A percentile compares a stretch with the other conserved stretches of the same genome.
Conservation (phyloP, 768 basidiomycete species). For the Vararia minispora region DNA sequence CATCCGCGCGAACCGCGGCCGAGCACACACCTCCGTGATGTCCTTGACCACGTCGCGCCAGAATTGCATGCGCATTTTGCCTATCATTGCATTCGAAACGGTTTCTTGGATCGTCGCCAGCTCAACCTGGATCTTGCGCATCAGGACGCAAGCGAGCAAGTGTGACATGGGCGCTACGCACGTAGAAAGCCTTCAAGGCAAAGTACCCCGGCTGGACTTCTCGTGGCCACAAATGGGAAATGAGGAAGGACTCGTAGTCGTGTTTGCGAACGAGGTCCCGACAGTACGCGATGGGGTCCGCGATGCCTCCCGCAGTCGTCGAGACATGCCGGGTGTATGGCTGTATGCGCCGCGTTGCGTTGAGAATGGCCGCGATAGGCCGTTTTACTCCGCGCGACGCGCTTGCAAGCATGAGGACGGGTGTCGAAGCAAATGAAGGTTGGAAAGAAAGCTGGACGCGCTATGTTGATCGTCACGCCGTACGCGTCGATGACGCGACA, state of each 20-base stretch:
- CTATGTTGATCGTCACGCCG: too few relatives aligned
- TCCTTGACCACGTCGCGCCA: conserved; percentile 74
- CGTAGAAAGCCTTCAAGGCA: conserved; percentile 76
- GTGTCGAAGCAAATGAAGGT: too few relatives aligned
- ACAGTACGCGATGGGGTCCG: conserved; percentile 53
- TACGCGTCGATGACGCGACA: too few relatives aligned
- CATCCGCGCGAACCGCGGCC: background rate
- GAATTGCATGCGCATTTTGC: conserved; percentile 80
- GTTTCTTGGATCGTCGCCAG: conserved; percentile 67
- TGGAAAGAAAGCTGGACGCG: too few relatives aligned
- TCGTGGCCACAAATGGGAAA: conserved; percentile 63
- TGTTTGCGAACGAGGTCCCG: conserved; percentile 59
- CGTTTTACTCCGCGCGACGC: too few relatives aligned
- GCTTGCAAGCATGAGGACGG: too few relatives aligned
- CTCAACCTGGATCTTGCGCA: conserved; percentile 42
- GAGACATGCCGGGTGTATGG: too few relatives aligned
- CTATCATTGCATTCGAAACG: conserved; percentile 62
- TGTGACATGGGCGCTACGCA: too few relatives aligned
- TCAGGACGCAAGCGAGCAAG: background rate
- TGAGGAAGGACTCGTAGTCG: conserved; percentile 74
- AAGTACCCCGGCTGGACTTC: conserved; percentile 55
- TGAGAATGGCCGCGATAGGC: too few relatives aligned
- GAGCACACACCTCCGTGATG: conserved; percentile 45
- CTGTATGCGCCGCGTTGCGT: too few relatives aligned
- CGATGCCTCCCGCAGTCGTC: conserved; percentile 16